phyloP scores from a whole-genome alignment of 352 stramenopile species.

The Phytophthora uliginosa region DNA sequence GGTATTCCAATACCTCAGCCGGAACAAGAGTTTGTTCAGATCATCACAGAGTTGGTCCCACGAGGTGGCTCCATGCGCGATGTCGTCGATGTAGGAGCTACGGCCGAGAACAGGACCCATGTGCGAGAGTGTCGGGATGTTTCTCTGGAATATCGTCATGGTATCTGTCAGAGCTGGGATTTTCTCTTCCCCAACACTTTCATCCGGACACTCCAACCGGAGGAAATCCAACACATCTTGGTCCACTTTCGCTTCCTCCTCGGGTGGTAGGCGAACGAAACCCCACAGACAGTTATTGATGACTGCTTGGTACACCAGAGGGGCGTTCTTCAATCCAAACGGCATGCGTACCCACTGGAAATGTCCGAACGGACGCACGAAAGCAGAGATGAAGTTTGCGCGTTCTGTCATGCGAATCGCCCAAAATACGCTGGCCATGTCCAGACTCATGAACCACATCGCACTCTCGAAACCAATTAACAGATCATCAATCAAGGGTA shows the following conservation, averaged over 20 bases:
- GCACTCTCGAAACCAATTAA: slow-evolving; percentile 27
- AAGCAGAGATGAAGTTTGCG: slow-evolving; percentile 20
- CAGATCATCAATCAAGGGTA: slow-evolving; percentile 31
- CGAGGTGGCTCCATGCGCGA: background rate
- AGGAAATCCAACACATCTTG: slow-evolving; percentile 10
- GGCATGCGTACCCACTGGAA: slow-evolving; percentile 21
- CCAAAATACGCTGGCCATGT: slow-evolving; percentile 33
- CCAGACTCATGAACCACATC: slow-evolving; percentile 31
- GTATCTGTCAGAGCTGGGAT: background rate
- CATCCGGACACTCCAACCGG: background rate
- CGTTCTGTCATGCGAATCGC: slow-evolving; percentile 19
- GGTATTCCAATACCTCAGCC: background rate
- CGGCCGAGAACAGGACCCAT: slow-evolving; percentile 8
- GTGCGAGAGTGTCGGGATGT: background rate
- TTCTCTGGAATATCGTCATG: background rate
- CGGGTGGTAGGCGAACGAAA: slow-evolving; percentile 5
- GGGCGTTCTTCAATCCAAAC: slow-evolving; percentile 35
- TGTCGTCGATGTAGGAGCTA: slow-evolving; percentile 17
- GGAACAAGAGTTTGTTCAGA: background rate
- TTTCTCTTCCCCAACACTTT: background rate
- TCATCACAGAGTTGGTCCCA: slow-evolving; percentile 6
- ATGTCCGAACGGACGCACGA: slow-evolving; percentile 35
- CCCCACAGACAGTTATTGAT: slow-evolving; percentile 31
- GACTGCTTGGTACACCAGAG: slow-evolving; percentile 15
- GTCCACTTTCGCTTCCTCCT: background rate